Percentiles rank a stretch among this genome's conserved stretches.
Evolutionary conservation across 768 basidiomycete species (phyloP).

Genomic region (Pseudohyphozyma bogoriensis): DNA sequence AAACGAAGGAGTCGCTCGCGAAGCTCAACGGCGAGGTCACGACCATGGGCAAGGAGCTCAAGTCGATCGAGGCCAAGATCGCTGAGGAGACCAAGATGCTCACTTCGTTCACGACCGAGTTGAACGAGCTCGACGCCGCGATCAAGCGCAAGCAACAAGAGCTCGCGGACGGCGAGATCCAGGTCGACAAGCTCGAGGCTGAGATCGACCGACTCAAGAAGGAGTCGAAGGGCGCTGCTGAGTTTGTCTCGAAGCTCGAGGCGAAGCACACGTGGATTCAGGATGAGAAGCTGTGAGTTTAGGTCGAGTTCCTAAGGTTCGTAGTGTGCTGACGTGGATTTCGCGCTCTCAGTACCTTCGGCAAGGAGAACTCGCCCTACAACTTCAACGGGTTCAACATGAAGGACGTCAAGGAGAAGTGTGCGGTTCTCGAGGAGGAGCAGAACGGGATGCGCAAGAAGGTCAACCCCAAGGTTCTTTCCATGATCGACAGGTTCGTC

Average conservation of each 20-base stretch:
- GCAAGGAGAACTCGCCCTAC: conserved; percentile 66
- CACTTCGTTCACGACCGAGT: conserved; percentile 75
- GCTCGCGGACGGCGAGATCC: conserved; percentile 56
- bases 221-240: conserved; percentile 52
- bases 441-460: conserved; percentile 89
- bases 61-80: conserved; percentile 59
- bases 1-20: conserved; percentile 54
- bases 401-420: conserved; percentile 50
- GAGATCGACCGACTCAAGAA: conserved; percentile 54
- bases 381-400: conserved; percentile 66
- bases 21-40: conserved; percentile 44
- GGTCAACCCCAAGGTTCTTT: conserved; percentile 87
- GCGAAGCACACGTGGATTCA: conserved; percentile 76
- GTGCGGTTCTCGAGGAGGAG: conserved; percentile 60
- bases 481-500: conserved; percentile 82
- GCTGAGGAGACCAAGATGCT: conserved; percentile 79
- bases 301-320: not conserved
- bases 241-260: conserved; percentile 57
- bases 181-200: conserved; percentile 58
- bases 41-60: conserved; percentile 42
- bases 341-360: conserved; percentile 57
- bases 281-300: conserved; percentile 71
- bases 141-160: conserved; percentile 72
- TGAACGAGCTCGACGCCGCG: conserved; percentile 67
- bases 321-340: not conserved